These are phyloP conservation scores for Trichosporon inkin DNA, from an alignment of 1,284 basidiomycete species.

Conservation along the genomic window DNA sequence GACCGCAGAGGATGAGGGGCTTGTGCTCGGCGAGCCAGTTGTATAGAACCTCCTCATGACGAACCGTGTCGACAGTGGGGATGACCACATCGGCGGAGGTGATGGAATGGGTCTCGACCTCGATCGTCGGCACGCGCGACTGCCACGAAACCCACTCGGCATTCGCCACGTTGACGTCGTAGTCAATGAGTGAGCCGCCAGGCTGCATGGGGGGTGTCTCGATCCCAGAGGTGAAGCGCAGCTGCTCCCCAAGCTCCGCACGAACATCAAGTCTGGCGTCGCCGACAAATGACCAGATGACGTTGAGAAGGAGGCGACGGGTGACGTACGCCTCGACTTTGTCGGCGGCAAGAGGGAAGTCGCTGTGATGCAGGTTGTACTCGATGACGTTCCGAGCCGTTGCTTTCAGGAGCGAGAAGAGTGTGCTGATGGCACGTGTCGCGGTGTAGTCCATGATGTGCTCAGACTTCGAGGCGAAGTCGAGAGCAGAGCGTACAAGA, in stretches of 20 bases:
- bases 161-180: constrained; percentile 79
- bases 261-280: constrained; percentile 88
- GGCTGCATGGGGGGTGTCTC: constrained; percentile 73
- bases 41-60: constrained; percentile 97
- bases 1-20: constrained; percentile 95
- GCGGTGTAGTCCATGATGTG: constrained; percentile 99
- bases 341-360: constrained; percentile 84
- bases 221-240: constrained; percentile 79
- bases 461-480: constrained; percentile 73
- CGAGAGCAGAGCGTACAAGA: constrained; percentile 72
- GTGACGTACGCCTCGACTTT: constrained; percentile 84
- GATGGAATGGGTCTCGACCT: constrained; percentile 94
- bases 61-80: constrained; percentile 96
- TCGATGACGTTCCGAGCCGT: constrained; percentile 88
- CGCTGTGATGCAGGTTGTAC: constrained; percentile 89
- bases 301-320: constrained; percentile 83
- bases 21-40: constrained; percentile 99
- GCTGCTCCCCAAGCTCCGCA: constrained; percentile 82
- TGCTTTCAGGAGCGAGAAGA: constrained; percentile 97
- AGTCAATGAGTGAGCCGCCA: constrained; percentile 88
- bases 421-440: constrained; percentile 85
- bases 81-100: constrained; percentile 95
- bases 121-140: constrained; percentile 83
- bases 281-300: constrained; percentile 98
- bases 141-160: constrained; percentile 94